phyloP scores from a whole-genome alignment of 176 grass and related monocot genomes.

The barley (Hordeum vulgare) region DNA sequence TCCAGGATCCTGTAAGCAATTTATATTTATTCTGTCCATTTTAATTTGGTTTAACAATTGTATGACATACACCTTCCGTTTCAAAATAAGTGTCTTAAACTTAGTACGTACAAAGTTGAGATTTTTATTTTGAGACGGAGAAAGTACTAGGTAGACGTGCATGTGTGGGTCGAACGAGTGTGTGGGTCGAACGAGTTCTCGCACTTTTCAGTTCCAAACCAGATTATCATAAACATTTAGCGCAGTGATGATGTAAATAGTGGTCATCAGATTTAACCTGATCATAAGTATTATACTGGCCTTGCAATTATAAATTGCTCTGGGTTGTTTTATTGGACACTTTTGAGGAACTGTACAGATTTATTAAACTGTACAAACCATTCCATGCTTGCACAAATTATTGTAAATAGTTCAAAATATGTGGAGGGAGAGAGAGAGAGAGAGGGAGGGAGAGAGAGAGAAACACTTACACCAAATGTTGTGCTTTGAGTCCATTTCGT shows the following conservation, averaged over 20 bases:
- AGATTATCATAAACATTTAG: neutral
- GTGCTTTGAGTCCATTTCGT: too few relatives aligned
- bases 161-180: neutral
- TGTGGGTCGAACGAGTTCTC: neutral
- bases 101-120: too few relatives aligned
- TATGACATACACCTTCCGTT: neutral
- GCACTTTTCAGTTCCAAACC: neutral
- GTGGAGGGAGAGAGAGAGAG: too few relatives aligned
- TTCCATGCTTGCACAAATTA: too few relatives aligned
- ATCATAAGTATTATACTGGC: neutral
- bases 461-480: too few relatives aligned
- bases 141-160: neutral
- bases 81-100: too few relatives aligned
- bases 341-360: too few relatives aligned
- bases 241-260: neutral
- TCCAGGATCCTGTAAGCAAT: slow-evolving; percentile 72
- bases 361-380: too few relatives aligned
- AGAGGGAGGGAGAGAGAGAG: too few relatives aligned
- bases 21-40: neutral
- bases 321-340: neutral
- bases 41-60: neutral
- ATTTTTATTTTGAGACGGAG: too few relatives aligned
- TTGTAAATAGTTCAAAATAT: too few relatives aligned
- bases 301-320: neutral
- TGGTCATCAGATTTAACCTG: neutral